phyloP scores from a whole-genome alignment of 2,329 filamentous ascomycete genomes.

The Onygenales sp. region DNA sequence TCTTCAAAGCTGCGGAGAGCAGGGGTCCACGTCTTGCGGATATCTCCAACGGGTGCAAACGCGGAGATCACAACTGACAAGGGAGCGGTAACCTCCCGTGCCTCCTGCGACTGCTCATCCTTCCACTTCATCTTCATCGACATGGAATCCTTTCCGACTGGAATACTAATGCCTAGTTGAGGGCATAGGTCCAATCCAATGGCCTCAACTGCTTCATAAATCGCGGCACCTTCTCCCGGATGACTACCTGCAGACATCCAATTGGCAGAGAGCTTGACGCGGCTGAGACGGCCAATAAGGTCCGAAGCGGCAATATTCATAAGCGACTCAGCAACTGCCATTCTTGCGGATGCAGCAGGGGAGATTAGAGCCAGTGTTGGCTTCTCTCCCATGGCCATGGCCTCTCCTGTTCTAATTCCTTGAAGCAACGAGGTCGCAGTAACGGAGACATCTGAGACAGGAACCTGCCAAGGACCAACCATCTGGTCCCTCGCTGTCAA shows the following conservation, averaged over 20 bases:
- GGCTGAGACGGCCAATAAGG: conserved; percentile 60
- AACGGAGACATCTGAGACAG: conserved; percentile 87
- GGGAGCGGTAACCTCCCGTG: conserved; percentile 83
- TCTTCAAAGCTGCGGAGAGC: conserved; percentile 74
- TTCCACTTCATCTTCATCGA: conserved; percentile 99
- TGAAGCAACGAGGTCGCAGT: conserved; percentile 71
- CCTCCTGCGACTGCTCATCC: conserved; percentile 54
- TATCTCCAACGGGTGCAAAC: conserved; percentile 74
- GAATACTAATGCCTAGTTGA: conserved; percentile 81
- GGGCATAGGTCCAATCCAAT: conserved; percentile 91
- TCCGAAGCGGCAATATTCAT: conserved; percentile 85
- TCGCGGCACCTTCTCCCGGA: conserved; percentile 78
- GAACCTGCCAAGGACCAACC: conserved; percentile 92
- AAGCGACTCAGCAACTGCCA: conserved; percentile 90
- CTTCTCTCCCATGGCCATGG: conserved; percentile 97
- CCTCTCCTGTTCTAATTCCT: conserved; percentile 72
- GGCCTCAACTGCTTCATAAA: conserved; percentile 89
- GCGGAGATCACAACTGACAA: conserved; percentile 86
- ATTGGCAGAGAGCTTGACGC: conserved; percentile 86
- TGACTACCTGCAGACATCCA: conserved; percentile 99
- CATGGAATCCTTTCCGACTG: conserved; percentile 95
- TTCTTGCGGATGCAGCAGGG: conserved; percentile 79
- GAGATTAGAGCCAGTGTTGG: conserved; percentile 83
- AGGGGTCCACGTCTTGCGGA: conserved; percentile 87
- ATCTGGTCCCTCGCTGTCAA: conserved; percentile 86